A percentile compares a stretch with the other conserved stretches of the same genome.
These are phyloP conservation scores for Dicorynia guianensis DNA, from an alignment of 306 rosid species.

Conservation along the genomic window DNA sequence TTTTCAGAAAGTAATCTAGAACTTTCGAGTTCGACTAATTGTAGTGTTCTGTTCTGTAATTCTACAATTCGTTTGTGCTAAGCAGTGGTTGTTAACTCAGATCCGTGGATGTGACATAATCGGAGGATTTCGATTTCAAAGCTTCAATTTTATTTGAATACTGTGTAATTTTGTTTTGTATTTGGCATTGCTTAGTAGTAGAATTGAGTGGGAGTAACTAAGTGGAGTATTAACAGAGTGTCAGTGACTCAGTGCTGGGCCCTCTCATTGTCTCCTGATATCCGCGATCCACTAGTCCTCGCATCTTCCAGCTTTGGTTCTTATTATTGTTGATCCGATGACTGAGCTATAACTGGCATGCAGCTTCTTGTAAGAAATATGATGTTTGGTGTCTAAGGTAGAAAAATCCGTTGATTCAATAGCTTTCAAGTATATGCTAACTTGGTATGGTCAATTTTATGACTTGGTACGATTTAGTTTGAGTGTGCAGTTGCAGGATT, in stretches of 20 bases:
- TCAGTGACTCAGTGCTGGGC: not conserved
- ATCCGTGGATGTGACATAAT: constrained; percentile 18
- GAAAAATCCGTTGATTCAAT: constrained; percentile 8
- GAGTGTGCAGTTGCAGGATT: constrained; percentile 17
- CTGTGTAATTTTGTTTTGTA: not conserved
- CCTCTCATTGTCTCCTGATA: not conserved
- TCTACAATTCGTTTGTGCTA: not conserved
- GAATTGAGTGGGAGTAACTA: constrained; percentile 22
- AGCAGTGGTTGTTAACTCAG: not conserved
- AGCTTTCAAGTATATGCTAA: constrained; percentile 12
- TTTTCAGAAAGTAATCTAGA: not conserved
- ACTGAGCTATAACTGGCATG: constrained; percentile 25
- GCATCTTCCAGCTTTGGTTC: not conserved
- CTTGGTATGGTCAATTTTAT: constrained; percentile 7
- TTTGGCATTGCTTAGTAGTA: not conserved
- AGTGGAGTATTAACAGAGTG: constrained; percentile 9
- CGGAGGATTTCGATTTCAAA: constrained; percentile 11
- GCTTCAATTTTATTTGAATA: constrained; percentile 18
- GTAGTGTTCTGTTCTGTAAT: not conserved
- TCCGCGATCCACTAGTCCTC: constrained; percentile 19
- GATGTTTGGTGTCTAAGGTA: constrained; percentile 15
- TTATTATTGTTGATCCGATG: constrained; percentile 24
- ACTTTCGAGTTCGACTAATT: not conserved
- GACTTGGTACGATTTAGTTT: constrained; percentile 13
- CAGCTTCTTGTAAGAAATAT: not conserved